Evolutionary conservation across 768 basidiomycete genomes (phyloP).

Genomic region (Collybia sp.): DNA sequence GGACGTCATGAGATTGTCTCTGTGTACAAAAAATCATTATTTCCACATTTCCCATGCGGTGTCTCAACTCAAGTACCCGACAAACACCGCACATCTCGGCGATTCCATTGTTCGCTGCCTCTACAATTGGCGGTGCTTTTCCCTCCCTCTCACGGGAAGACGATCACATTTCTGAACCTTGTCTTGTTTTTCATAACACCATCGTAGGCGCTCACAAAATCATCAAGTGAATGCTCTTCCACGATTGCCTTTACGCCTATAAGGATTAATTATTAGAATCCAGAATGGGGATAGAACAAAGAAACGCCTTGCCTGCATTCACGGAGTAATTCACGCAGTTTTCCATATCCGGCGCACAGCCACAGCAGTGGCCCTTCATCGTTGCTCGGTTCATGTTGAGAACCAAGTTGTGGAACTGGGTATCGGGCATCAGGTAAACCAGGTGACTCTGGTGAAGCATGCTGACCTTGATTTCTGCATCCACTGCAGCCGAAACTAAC

Average conservation of each 20-base stretch:
- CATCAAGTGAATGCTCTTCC: conserved; percentile 3
- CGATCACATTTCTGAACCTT: neutral
- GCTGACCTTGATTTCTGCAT: conserved; percentile 4
- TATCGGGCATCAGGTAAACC: too few relatives aligned
- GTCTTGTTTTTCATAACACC: conserved; percentile 4
- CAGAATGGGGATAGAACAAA: neutral
- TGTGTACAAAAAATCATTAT: too few relatives aligned
- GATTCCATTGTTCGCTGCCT: too few relatives aligned
- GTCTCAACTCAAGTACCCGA: too few relatives aligned
- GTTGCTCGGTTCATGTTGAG: conserved; percentile 5
- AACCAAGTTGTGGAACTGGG: too few relatives aligned
- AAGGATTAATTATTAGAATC: neutral
- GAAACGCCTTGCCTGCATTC: neutral
- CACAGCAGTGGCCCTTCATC: conserved; percentile 4
- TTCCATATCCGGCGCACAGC: conserved; percentile 6
- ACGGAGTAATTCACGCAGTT: conserved; percentile 4
- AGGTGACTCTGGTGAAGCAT: neutral
- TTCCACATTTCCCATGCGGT: too few relatives aligned
- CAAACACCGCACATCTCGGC: too few relatives aligned
- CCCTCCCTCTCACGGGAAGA: too few relatives aligned
- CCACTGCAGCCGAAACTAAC: conserved; percentile 5
- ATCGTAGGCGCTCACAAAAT: conserved; percentile 3
- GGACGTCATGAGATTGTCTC: too few relatives aligned
- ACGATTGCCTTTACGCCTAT: conserved; percentile 5
- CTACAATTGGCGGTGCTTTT: too few relatives aligned